phyloP scores from a whole-genome alignment of 768 basidiomycete species.

The Infundibulicybe gibba region DNA sequence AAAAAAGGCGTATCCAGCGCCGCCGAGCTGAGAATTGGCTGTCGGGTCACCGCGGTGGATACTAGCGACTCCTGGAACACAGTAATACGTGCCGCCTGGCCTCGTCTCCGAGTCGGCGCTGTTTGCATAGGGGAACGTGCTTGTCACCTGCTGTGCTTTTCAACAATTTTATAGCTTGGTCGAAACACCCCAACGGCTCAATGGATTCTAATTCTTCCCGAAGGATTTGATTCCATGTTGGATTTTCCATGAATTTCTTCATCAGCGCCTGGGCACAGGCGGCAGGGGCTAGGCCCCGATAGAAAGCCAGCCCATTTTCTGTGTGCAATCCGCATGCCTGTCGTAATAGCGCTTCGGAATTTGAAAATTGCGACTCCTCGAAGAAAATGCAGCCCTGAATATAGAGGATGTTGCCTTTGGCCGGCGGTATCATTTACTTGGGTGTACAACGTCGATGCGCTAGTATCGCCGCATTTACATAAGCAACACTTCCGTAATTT shows the following conservation, averaged over 20 bases:
- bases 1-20: no score
- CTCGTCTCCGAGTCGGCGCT: no score
- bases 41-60: no score
- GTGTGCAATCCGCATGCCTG: slow-evolving; percentile 16
- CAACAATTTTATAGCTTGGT: no score
- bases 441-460: slow-evolving; percentile 14
- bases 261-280: slow-evolving; percentile 15
- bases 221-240: no score
- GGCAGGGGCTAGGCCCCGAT: slow-evolving; percentile 13
- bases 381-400: slow-evolving; percentile 19
- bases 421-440: slow-evolving; percentile 15
- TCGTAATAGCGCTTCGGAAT: slow-evolving; percentile 15
- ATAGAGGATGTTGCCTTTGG: slow-evolving; percentile 20
- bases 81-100: no score
- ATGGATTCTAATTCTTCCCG: no score
- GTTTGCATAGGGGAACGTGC: no score
- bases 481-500: slow-evolving; percentile 10
- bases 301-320: slow-evolving; percentile 6
- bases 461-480: slow-evolving; percentile 5
- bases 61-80: no score
- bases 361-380: slow-evolving; percentile 11
- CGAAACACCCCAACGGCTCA: no score
- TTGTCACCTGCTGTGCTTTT: no score
- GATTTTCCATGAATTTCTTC: slow-evolving; percentile 6
- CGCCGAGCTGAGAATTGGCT: no score